phyloP scores from a whole-genome alignment of 352 stramenopile species.

The Globisporangium uncinulatum region DNA sequence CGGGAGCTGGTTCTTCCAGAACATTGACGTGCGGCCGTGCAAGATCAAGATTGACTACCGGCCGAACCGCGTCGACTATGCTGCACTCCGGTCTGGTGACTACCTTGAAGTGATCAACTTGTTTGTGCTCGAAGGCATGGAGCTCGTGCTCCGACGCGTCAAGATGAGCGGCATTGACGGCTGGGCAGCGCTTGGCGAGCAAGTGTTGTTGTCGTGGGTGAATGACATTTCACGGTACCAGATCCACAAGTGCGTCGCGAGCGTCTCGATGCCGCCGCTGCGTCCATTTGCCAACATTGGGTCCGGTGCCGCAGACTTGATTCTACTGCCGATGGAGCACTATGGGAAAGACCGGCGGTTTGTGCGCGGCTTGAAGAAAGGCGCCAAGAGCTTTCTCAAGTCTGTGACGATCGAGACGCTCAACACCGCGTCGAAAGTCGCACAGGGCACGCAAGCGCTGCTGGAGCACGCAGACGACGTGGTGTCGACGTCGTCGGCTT shows the following conservation, averaged over 20 bases:
- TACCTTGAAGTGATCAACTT: slow-evolving; percentile 89
- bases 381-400: slow-evolving; percentile 83
- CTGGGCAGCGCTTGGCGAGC: slow-evolving; percentile 63
- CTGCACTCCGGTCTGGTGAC: slow-evolving; percentile 71
- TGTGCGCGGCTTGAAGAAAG: slow-evolving; percentile 82
- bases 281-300: slow-evolving; percentile 86
- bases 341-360: slow-evolving; percentile 77
- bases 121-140: slow-evolving; percentile 86
- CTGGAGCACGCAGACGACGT: slow-evolving; percentile 82
- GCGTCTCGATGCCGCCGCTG: slow-evolving; percentile 81
- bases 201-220: slow-evolving; percentile 82
- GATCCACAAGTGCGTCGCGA: slow-evolving; percentile 87
- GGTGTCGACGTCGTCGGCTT: slow-evolving; percentile 54
- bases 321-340: slow-evolving; percentile 82
- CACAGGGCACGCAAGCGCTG: slow-evolving; percentile 75
- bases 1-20: slow-evolving; percentile 83
- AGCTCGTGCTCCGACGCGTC: slow-evolving; percentile 78
- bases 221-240: slow-evolving; percentile 85
- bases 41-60: slow-evolving; percentile 91
- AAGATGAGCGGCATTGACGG: slow-evolving; percentile 79
- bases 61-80: slow-evolving; percentile 83
- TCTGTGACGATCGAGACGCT: slow-evolving; percentile 86
- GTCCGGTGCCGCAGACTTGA: slow-evolving; percentile 77
- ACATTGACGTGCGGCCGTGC: slow-evolving; percentile 78
- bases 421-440: slow-evolving; percentile 80